These are phyloP conservation scores for Candida schatavii DNA, from an alignment of 805 yeast genomes.

Conservation along the genomic window DNA sequence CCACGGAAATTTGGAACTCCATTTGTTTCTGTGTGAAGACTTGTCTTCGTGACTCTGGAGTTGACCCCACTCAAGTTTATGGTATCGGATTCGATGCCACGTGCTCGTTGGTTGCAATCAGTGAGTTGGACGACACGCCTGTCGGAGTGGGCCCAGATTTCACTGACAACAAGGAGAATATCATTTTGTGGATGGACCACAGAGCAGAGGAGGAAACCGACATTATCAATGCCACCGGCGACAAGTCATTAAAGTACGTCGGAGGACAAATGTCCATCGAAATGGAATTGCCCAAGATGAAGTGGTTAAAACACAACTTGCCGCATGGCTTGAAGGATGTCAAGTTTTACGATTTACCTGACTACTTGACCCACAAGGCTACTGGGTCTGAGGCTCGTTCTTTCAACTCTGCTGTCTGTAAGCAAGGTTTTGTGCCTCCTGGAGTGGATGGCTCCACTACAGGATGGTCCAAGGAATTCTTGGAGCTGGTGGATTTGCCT, in stretches of 20 bases:
- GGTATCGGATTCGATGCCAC: constrained; percentile 98
- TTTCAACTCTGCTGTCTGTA: constrained; percentile 88
- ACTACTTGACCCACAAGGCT: constrained; percentile 86
- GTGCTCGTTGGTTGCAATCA: constrained; percentile 84
- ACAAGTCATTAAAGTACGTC: constrained; percentile 80
- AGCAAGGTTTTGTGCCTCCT: constrained; percentile 89
- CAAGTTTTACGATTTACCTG: constrained; percentile 91
- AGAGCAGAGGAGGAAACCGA: constrained; percentile 82
- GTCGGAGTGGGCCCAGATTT: constrained; percentile 93
- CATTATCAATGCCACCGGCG: constrained; percentile 75
- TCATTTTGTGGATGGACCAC: constrained; percentile 98
- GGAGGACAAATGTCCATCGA: constrained; percentile 98
- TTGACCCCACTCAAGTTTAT: constrained; percentile 62
- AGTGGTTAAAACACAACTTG: constrained; percentile 89
- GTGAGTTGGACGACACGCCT: constrained; percentile 63
- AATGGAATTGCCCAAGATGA: constrained; percentile 96
- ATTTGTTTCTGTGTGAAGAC: constrained; percentile 79
- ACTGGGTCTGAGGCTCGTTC: constrained; percentile 86
- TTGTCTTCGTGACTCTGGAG: constrained; percentile 70
- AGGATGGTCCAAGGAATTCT: constrained; percentile 89
- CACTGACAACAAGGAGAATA: constrained; percentile 66
- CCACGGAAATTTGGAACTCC: constrained; percentile 88
- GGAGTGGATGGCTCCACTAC: constrained; percentile 84
- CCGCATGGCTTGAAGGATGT: constrained; percentile 57
- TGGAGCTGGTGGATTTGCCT: constrained; percentile 62